phyloP scores from a whole-genome alignment of 768 basidiomycete genomes.

The Favolaschia claudopus region DNA sequence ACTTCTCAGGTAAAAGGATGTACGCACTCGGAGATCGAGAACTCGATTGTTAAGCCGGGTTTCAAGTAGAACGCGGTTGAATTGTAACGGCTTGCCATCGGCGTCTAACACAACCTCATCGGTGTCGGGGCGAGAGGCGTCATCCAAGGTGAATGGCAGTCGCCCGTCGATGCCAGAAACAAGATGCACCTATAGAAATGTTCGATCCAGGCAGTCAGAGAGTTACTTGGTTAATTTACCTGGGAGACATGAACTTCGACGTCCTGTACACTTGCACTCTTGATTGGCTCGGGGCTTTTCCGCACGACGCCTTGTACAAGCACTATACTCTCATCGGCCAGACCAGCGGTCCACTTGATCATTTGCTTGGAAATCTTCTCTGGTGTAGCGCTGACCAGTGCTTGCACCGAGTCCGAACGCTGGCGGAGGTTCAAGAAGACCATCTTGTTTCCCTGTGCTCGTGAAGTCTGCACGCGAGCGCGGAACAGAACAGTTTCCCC shows the following conservation, averaged over 20 bases:
- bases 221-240: conserved; percentile 50
- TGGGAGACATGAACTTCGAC: conserved; percentile 87
- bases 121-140: conserved; percentile 85
- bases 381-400: conserved; percentile 73
- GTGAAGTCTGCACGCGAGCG: conserved; percentile 89
- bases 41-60: conserved; percentile 95
- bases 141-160: conserved; percentile 92
- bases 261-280: conserved; percentile 87
- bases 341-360: conserved; percentile 87
- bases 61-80: conserved; percentile 86
- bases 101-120: conserved; percentile 65
- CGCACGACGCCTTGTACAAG: conserved; percentile 86
- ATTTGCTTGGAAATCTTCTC: conserved; percentile 94
- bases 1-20: not conserved
- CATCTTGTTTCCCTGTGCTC: conserved; percentile 95
- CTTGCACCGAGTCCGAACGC: conserved; percentile 86
- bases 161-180: conserved; percentile 80
- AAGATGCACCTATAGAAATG: conserved; percentile 87
- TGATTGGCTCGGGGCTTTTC: conserved; percentile 84
- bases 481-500: conserved; percentile 84
- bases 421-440: conserved; percentile 94
- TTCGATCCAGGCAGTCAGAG: not conserved
- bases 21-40: conserved; percentile 87
- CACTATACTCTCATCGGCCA: conserved; percentile 90
- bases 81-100: conserved; percentile 52